Percentiles rank a stretch among this genome's conserved stretches.
Evolutionary conservation across 306 rosid species (phyloP).

Genomic region (Vigna radiata): DNA sequence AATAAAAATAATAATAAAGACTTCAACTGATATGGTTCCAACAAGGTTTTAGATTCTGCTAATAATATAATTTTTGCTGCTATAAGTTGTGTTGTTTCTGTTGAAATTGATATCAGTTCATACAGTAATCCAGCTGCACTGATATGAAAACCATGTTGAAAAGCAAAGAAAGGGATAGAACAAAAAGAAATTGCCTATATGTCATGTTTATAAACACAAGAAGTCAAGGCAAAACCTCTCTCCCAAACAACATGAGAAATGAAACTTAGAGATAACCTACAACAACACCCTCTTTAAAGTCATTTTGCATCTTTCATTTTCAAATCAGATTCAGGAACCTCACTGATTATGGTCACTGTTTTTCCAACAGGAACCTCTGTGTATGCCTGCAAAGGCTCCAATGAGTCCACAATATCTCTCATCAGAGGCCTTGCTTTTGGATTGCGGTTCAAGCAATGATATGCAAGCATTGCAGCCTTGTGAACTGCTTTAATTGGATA

Average conservation of each 20-base stretch:
- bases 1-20: too few species aligned
- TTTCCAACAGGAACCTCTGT: conserved; percentile 56
- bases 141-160: conserved; percentile 27
- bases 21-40: not conserved
- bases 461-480: conserved; percentile 91
- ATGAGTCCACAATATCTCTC: conserved; percentile 94
- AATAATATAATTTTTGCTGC: conserved; percentile 12
- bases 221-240: conserved; percentile 47
- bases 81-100: conserved; percentile 26
- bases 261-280: conserved; percentile 8
- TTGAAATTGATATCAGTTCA: conserved; percentile 37
- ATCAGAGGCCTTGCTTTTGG: conserved; percentile 98
- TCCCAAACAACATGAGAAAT: conserved; percentile 36
- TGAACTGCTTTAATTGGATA: conserved; percentile 83
- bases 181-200: conserved; percentile 36
- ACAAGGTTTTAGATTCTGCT: not conserved
- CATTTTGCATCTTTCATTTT: conserved; percentile 53
- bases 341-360: conserved; percentile 62
- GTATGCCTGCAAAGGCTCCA: conserved; percentile 82
- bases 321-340: conserved; percentile 53
- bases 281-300: conserved; percentile 27
- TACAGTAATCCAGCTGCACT: conserved; percentile 41
- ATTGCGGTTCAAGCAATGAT: conserved; percentile 92
- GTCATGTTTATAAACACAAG: conserved; percentile 40
- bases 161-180: conserved; percentile 14